These are phyloP conservation scores for Alternaria alternata DNA, from an alignment of 2,329 filamentous ascomycete species.

Conservation along the genomic window DNA sequence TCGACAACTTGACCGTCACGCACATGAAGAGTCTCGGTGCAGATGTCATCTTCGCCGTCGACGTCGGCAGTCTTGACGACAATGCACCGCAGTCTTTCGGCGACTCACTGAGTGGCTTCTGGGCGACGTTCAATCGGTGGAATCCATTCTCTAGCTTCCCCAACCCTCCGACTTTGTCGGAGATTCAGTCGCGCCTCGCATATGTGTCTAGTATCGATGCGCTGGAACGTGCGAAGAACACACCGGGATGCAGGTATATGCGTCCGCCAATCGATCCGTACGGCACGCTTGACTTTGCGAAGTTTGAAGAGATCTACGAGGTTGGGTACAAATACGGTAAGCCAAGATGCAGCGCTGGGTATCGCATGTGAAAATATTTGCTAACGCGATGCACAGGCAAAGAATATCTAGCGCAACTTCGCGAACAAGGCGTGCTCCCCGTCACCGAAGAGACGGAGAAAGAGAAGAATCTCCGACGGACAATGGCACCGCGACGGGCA, in stretches of 20 bases:
- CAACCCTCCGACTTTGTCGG: slow-evolving; percentile 92
- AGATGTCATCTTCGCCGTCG: slow-evolving; percentile 93
- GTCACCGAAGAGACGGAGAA: slow-evolving; percentile 61
- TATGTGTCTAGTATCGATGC: slow-evolving; percentile 97
- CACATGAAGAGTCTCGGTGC: slow-evolving; percentile 97
- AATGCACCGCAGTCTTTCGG: slow-evolving; percentile 91
- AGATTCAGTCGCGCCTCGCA: slow-evolving; percentile 93
- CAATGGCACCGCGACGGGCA: slow-evolving; percentile 59
- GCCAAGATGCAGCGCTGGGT: slow-evolving; percentile 2
- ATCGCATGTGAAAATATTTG: neutral
- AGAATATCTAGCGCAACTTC: slow-evolving; percentile 78
- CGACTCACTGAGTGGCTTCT: slow-evolving; percentile 92
- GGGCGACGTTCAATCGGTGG: slow-evolving; percentile 95
- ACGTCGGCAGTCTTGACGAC: slow-evolving; percentile 92
- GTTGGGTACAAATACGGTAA: slow-evolving; percentile 82
- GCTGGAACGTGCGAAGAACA: slow-evolving; percentile 89
- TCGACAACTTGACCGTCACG: slow-evolving; percentile 95
- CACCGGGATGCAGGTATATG: slow-evolving; percentile 94
- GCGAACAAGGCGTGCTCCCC: slow-evolving; percentile 78
- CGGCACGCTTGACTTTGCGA: slow-evolving; percentile 93
- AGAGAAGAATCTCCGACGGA: slow-evolving; percentile 59
- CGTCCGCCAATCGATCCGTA: slow-evolving; percentile 92
- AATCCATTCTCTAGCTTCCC: slow-evolving; percentile 89
- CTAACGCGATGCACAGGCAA: slow-evolving; percentile 56
- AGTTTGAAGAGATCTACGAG: slow-evolving; percentile 96